Percentiles rank a stretch among this genome's conserved stretches.
phyloP scores from a whole-genome alignment of 176 grass and related monocot genomes.

The Puya raimondii region DNA sequence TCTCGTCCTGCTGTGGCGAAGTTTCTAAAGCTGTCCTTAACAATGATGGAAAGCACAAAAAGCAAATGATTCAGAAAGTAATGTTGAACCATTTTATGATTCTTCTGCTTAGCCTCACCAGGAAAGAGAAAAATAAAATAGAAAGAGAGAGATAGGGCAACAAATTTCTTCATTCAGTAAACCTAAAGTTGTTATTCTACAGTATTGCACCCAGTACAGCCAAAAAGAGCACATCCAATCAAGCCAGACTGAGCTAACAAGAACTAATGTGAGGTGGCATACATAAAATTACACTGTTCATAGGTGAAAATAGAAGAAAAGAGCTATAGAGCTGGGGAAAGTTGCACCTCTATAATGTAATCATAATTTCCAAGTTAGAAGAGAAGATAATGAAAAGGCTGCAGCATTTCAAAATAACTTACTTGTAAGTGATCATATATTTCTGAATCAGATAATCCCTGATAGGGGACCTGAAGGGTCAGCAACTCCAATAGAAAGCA shows the following conservation, averaged over 20 bases:
- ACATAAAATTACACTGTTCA: background rate
- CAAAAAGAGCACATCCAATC: conserved; percentile 7
- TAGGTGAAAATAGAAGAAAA: background rate
- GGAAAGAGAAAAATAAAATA: too few species aligned
- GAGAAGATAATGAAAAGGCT: conserved; percentile 13
- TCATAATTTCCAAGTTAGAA: background rate
- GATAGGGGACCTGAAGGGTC: conserved; percentile 67
- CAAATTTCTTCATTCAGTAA: too few species aligned
- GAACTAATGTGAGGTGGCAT: background rate
- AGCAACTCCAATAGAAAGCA: conserved; percentile 92
- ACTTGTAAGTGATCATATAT: conserved; percentile 76
- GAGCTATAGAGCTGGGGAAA: background rate
- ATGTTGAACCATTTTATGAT: too few species aligned
- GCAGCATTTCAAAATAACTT: conserved; percentile 10
- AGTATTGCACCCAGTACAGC: background rate
- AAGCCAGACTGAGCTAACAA: background rate
- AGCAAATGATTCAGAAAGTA: too few species aligned
- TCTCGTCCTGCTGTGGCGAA: too few species aligned
- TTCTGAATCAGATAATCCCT: conserved; percentile 59
- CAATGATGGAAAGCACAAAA: too few species aligned
- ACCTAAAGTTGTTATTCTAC: too few species aligned
- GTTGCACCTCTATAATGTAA: background rate
- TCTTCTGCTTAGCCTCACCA: too few species aligned
- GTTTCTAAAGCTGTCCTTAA: too few species aligned
- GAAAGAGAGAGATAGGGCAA: too few species aligned